A percentile compares a stretch with the other conserved stretches of the same genome.
Evolutionary conservation across 768 basidiomycete species (phyloP).

Genomic region (Xerocomellus chrysenteron): DNA sequence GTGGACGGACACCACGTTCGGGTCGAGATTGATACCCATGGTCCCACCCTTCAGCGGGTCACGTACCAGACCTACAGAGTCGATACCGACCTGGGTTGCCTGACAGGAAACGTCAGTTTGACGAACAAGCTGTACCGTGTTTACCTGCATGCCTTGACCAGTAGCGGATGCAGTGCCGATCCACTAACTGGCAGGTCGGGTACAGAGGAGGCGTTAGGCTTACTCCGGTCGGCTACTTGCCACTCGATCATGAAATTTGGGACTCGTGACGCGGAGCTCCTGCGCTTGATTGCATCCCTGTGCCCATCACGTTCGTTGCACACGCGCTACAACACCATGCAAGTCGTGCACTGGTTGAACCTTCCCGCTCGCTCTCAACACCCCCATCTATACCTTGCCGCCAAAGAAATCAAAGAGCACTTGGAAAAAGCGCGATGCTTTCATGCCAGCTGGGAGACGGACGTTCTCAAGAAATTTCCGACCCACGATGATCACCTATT

Average conservation of each 20-base stretch:
- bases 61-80: slow-evolving; percentile 31
- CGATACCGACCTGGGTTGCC: slow-evolving; percentile 29
- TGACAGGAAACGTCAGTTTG: slow-evolving; percentile 25
- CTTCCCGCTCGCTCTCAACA: slow-evolving; percentile 29
- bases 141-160: slow-evolving; percentile 46
- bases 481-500: slow-evolving; percentile 4
- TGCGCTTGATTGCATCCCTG: slow-evolving; percentile 34
- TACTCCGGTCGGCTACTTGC: slow-evolving; percentile 37
- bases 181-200: slow-evolving; percentile 46
- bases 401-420: slow-evolving; percentile 29
- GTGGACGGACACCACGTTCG: slow-evolving; percentile 3
- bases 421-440: slow-evolving; percentile 10
- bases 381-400: slow-evolving; percentile 20
- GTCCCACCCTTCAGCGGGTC: not conserved
- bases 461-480: not conserved
- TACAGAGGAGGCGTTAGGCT: slow-evolving; percentile 40
- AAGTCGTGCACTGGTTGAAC: slow-evolving; percentile 35
- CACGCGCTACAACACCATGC: slow-evolving; percentile 38
- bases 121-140: slow-evolving; percentile 34
- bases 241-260: slow-evolving; percentile 39
- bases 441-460: not conserved
- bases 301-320: slow-evolving; percentile 20
- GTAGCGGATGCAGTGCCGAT: slow-evolving; percentile 37
- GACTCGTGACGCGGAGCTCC: slow-evolving; percentile 26
- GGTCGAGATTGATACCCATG: not conserved